Evolutionary conservation across 129 eudicot genomes (phyloP).

Genomic region (Artemisia annua): DNA sequence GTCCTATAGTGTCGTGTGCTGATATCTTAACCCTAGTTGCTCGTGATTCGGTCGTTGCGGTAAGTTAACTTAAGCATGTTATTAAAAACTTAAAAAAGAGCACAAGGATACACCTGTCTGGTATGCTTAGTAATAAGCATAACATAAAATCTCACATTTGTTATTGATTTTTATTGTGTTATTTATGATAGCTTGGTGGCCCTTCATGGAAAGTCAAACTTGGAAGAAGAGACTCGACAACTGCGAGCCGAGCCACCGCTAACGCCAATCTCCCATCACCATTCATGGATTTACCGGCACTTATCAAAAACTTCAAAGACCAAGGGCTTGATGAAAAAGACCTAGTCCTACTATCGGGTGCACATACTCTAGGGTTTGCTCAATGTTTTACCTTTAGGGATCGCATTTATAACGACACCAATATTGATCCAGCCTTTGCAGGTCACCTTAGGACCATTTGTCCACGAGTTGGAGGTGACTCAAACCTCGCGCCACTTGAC

Average conservation of each 20-base stretch:
- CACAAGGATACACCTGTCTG: too few species aligned
- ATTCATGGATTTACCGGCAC: conserved; percentile 24
- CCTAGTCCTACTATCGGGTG: conserved; percentile 63
- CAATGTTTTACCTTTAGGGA: conserved; percentile 28
- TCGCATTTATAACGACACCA: conserved; percentile 24
- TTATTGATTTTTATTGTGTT: neutral
- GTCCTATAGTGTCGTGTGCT: conserved; percentile 41
- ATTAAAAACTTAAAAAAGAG: neutral
- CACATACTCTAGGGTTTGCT: conserved; percentile 32
- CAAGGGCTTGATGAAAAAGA: conserved; percentile 50
- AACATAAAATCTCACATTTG: too few species aligned
- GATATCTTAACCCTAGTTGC: conserved; percentile 42
- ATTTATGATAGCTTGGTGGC: conserved; percentile 34
- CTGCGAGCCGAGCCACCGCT: conserved; percentile 33
- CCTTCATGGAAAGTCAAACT: conserved; percentile 39
- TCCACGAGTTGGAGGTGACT: neutral
- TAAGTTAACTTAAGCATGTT: conserved; percentile 15
- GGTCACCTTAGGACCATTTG: conserved; percentile 21
- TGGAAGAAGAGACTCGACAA: conserved; percentile 45
- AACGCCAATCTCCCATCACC: conserved; percentile 35
- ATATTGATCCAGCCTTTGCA: conserved; percentile 29
- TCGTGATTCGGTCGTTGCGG: conserved; percentile 41
- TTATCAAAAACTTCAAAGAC: conserved; percentile 28
- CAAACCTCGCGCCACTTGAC: too few species aligned
- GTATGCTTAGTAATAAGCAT: too few species aligned